Percentiles rank a stretch among this genome's conserved stretches.
phyloP scores from a whole-genome alignment of 768 basidiomycete species.

The Mycena capillaripes region DNA sequence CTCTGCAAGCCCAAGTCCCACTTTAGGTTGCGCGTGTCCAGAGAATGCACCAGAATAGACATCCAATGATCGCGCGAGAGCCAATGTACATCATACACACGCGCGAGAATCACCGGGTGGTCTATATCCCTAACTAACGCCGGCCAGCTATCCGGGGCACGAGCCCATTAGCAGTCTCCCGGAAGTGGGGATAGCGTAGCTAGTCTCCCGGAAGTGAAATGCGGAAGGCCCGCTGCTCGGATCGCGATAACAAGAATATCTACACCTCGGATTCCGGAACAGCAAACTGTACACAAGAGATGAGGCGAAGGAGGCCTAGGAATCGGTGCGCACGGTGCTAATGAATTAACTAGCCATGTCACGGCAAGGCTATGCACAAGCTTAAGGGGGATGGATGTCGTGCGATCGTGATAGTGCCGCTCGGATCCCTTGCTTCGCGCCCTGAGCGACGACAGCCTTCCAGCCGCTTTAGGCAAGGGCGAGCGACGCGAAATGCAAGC shows the following conservation, averaged over 20 bases:
- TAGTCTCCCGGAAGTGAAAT: constrained; percentile 21
- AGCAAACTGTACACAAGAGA: constrained; percentile 6
- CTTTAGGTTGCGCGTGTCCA: not conserved
- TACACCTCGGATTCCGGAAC: constrained; percentile 25
- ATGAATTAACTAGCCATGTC: not conserved
- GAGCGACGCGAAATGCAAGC: not conserved
- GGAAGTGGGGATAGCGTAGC: constrained; percentile 13
- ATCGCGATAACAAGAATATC: constrained; percentile 27
- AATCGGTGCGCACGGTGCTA: not conserved
- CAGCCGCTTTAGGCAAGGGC: not conserved
- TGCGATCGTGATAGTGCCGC: not conserved
- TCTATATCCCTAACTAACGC: constrained; percentile 4
- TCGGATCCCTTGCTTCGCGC: not conserved
- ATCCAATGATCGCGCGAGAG: constrained; percentile 7
- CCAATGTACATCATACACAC: constrained; percentile 19
- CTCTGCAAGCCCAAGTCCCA: not conserved
- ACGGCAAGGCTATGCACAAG: not conserved
- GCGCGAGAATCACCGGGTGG: not conserved
- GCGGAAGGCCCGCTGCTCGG: constrained; percentile 7
- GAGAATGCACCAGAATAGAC: not conserved
- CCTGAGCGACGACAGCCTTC: constrained; percentile 3
- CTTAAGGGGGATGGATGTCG: too few species aligned
- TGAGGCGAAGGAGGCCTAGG: constrained; percentile 9
- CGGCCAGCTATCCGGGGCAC: not conserved
- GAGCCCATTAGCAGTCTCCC: constrained; percentile 5